A percentile compares a stretch with the other conserved stretches of the same genome.
Evolutionary conservation across 306 rosid species (phyloP).

Genomic region (Trifolium fragiferum): DNA sequence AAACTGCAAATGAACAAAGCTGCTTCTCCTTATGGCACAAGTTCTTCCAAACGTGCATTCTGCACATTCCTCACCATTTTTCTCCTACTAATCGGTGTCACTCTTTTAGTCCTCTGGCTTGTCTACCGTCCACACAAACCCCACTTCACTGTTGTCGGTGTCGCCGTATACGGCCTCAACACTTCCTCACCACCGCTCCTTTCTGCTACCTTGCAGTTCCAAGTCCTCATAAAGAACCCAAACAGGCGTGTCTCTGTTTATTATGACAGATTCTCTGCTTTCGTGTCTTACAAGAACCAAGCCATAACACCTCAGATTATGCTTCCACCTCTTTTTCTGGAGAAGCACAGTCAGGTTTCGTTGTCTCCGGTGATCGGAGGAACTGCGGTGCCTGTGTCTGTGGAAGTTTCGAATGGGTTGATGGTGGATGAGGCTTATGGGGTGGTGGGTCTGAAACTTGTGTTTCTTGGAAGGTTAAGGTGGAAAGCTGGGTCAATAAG

Average conservation of each 20-base stretch:
- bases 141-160: slow-evolving; percentile 64
- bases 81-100: slow-evolving; percentile 60
- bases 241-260: slow-evolving; percentile 69
- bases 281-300: slow-evolving; percentile 64
- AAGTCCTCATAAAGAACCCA: slow-evolving; percentile 73
- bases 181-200: slow-evolving; percentile 51
- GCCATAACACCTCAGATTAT: slow-evolving; percentile 68
- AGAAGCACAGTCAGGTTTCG: slow-evolving; percentile 54
- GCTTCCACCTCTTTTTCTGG: slow-evolving; percentile 64
- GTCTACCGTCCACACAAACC: slow-evolving; percentile 85
- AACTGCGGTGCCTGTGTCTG: slow-evolving; percentile 61
- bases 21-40: background rate
- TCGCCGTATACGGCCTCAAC: slow-evolving; percentile 73
- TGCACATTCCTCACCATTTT: slow-evolving; percentile 65
- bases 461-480: slow-evolving; percentile 67
- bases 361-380: slow-evolving; percentile 83
- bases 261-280: slow-evolving; percentile 66
- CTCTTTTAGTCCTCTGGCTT: slow-evolving; percentile 71
- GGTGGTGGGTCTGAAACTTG: slow-evolving; percentile 63
- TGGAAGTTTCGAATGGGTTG: slow-evolving; percentile 62
- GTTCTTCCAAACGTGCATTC: slow-evolving; percentile 35
- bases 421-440: slow-evolving; percentile 66
- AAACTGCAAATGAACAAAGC: background rate
- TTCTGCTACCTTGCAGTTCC: slow-evolving; percentile 78
- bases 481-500: slow-evolving; percentile 74